Evolutionary conservation across 345 rosid species (phyloP), one percentile per base, ranked within the genome.

Genomic region (Moricandia moricandioides): DNA sequence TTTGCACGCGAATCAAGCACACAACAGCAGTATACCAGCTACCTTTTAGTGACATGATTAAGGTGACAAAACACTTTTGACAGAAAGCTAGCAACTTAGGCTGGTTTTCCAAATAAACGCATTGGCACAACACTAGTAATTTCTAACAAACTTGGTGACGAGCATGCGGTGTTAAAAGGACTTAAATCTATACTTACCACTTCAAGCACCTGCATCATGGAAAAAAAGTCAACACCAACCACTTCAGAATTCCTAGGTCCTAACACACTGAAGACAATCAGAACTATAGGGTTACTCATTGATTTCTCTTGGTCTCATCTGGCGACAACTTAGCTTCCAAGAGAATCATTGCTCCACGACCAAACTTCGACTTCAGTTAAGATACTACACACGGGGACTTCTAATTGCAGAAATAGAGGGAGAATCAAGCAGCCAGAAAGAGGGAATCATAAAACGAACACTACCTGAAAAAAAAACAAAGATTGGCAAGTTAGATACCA

Each of bases 201-300:
- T 71, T 45, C 0, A 52, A 75, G 66, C 29, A 71, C 75, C 81
- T 65, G 80, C 73, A 83, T 69, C 63, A 61, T 18, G 63, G n/a
- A n/a, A n/a, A 64, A 74, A 54, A 57, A 24, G 5, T 66, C 73
- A 66, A 74, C 0, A 57, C 68, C 76, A 75, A 24, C 71, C 71
- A 62, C 84, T 76, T 77, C 85, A 86, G 88, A 86, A 74, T 81
- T 83, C 76, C 83, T 73, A 77, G 72, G 51, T 45, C 52, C 55
- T 11, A 65, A 75, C 82, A 81, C 47, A 70, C 24, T 21, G 24
- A 21, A 21, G 24, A 21, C 24, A 2, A 62, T 80, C 54, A 85
- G 78, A 82, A 82, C 85, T 72, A 65, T 29, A 71, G n/a, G 84
- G 72, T 86, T 82, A 70, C 61, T 81, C 60, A 75, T 77, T 77